Conservation (phyloP, 1,139 yeast species). For the Debaryomyces robertsiae region DNA sequence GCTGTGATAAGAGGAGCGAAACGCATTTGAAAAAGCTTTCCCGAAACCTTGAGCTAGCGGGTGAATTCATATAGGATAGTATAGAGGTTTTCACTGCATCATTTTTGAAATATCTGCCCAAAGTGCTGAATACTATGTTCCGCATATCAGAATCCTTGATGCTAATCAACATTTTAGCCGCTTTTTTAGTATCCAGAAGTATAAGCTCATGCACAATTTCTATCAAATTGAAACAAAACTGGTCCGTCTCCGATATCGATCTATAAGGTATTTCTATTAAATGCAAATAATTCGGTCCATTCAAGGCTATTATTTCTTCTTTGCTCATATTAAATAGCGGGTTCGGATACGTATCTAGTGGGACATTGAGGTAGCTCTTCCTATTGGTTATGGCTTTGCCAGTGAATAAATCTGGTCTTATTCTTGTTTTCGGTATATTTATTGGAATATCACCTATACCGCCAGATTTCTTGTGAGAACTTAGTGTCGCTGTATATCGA, state of each 20-base stretch:
- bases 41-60: slow-evolving; percentile 21
- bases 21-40: slow-evolving; percentile 24
- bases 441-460: neutral
- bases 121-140: slow-evolving; percentile 16
- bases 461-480: neutral
- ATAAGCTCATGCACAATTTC: slow-evolving; percentile 34
- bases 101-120: slow-evolving; percentile 17
- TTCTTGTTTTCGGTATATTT: slow-evolving; percentile 4
- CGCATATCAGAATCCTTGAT: slow-evolving; percentile 22
- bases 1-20: slow-evolving; percentile 20
- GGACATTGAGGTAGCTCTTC: slow-evolving; percentile 12
- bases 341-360: slow-evolving; percentile 31
- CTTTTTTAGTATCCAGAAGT: slow-evolving; percentile 27
- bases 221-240: slow-evolving; percentile 32
- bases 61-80: slow-evolving; percentile 29
- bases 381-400: slow-evolving; percentile 1
- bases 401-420: slow-evolving; percentile 14
- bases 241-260: slow-evolving; percentile 28
- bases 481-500: neutral
- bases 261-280: slow-evolving; percentile 30
- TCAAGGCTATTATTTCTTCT: slow-evolving; percentile 27
- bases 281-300: slow-evolving; percentile 26
- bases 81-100: slow-evolving; percentile 34
- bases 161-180: slow-evolving; percentile 23
- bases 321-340: slow-evolving; percentile 36